Percentiles rank a stretch among this genome's conserved stretches.
Conservation (phyloP, 495 filamentous ascomycete genomes). For the Penicillium mononematosum region DNA sequence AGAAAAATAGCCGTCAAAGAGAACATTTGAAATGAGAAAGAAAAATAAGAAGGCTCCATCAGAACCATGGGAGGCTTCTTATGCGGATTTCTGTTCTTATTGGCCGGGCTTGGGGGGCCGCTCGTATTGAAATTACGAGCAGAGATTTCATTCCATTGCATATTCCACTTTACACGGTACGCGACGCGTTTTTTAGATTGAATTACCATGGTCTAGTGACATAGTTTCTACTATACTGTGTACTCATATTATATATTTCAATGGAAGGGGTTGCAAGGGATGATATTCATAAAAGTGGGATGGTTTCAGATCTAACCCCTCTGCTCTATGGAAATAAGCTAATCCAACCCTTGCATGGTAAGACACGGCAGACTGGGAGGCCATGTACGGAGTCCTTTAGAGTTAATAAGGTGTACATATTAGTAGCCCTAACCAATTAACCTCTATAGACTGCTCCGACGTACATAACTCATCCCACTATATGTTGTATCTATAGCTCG, state of each 20-base stretch:
- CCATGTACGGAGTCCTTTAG: too few species aligned
- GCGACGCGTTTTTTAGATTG: constrained; percentile 10
- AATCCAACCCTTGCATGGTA: constrained; percentile 12
- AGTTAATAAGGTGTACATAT: too few species aligned
- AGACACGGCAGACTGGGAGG: constrained; percentile 1
- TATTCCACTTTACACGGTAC: constrained; percentile 4
- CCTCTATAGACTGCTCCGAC: neutral
- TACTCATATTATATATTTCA: too few species aligned
- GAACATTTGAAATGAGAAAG: neutral
- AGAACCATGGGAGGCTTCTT: constrained; percentile 26
- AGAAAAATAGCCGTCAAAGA: neutral
- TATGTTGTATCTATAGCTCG: neutral
- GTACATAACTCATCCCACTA: neutral
- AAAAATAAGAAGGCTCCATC: constrained; percentile 3
- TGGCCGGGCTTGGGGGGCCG: constrained; percentile 20
- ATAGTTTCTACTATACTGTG: too few species aligned
- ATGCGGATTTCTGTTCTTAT: constrained; percentile 12
- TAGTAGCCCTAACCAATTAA: neutral
- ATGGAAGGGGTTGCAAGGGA: constrained; percentile 6
- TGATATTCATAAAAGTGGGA: neutral
- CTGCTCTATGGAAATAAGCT: constrained; percentile 4
- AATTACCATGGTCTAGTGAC: too few species aligned
- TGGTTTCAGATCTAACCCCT: constrained; percentile 4
- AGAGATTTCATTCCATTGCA: constrained; percentile 12
- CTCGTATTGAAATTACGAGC: constrained; percentile 18